Evolutionary conservation across 2,329 filamentous ascomycete genomes (phyloP), one percentile per base, ranked within the genome.

Genomic region (Ophiostoma quercus): DNA sequence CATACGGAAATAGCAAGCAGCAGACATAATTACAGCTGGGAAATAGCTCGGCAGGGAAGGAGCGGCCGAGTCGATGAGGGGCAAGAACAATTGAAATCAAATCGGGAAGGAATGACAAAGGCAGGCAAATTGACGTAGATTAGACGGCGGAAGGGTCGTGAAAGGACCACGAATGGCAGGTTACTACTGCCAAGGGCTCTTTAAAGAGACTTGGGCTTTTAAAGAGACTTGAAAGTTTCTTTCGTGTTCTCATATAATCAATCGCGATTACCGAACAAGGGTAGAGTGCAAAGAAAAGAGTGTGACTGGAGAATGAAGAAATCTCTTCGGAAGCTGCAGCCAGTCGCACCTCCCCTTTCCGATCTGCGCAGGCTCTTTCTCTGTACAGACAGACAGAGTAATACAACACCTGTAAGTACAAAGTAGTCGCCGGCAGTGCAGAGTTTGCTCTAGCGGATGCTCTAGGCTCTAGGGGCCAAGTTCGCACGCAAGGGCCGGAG

Each of bases 41-140:
- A 66, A 47, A 47, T 29, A 66, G 22, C 71, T 72, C 71, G 70
- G 68, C 39, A 71, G 68, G 69, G 70, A 71, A 73, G 68, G 71
- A 66, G 67, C 60, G 71, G 63, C 70, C 66, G 69, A 72, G 70
- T 70, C 67, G 69, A 57, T 57, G 72, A 73, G 70, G 72, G 72
- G 72, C 71, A 71, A 71, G 69, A 71, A 71, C 66, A 72, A 68
- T 63, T 16, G 57, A 41, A n/a, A 51, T 67, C 60, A 63, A 69
- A 71, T 69, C 69, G 70, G 69, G 57, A 62, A 19, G 37, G 29
- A 34, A 19, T 34, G 62, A 65, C 62, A 65, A 39, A 39, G 34
- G 34, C 19, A 65, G 19, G 51, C n/a, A 34, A 34, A 34, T 34
- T 34, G 34, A 8, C 34, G 34, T 34, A 34, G 5, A 29, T 29